These are phyloP conservation scores for Xylariales sp. DNA, from an alignment of 2,329 filamentous ascomycete genomes.

Conservation along the genomic window DNA sequence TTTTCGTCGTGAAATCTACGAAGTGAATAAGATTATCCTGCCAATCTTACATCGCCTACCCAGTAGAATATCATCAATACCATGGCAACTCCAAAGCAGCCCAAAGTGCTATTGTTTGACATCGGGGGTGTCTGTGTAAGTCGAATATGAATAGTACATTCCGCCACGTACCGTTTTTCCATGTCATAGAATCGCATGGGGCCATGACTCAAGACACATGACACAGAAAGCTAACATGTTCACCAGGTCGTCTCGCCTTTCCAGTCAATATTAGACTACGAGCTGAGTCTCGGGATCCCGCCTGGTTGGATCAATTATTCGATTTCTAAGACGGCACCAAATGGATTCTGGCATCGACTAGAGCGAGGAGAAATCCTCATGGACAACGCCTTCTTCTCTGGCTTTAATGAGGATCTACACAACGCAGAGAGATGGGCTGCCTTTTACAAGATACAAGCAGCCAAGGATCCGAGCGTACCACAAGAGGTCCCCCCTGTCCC, in stretches of 20 bases:
- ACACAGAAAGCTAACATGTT: constrained; percentile 4
- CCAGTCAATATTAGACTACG: constrained; percentile 92
- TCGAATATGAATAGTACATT: constrained; percentile 43
- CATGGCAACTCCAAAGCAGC: constrained; percentile 62
- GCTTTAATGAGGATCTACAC: constrained; percentile 80
- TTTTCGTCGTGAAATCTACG: neutral
- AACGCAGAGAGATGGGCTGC: constrained; percentile 74
- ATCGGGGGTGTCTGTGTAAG: constrained; percentile 97
- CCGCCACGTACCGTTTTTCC: neutral
- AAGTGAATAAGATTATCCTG: neutral
- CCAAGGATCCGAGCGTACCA: constrained; percentile 55
- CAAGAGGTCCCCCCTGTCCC: constrained; percentile 71
- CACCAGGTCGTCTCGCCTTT: constrained; percentile 87
- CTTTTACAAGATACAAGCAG: constrained; percentile 65
- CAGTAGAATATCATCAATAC: constrained; percentile 6
- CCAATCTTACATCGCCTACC: neutral
- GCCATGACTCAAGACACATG: neutral
- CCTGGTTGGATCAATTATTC: constrained; percentile 92
- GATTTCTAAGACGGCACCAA: constrained; percentile 80
- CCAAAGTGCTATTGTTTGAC: constrained; percentile 88
- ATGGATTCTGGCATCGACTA: constrained; percentile 87
- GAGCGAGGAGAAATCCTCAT: constrained; percentile 86
- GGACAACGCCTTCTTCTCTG: constrained; percentile 78
- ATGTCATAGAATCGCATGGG: no score
- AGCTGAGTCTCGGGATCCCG: constrained; percentile 79